These are phyloP conservation scores for Lumnitzera littorea DNA, from an alignment of 345 rosid genomes.

Conservation along the genomic window DNA sequence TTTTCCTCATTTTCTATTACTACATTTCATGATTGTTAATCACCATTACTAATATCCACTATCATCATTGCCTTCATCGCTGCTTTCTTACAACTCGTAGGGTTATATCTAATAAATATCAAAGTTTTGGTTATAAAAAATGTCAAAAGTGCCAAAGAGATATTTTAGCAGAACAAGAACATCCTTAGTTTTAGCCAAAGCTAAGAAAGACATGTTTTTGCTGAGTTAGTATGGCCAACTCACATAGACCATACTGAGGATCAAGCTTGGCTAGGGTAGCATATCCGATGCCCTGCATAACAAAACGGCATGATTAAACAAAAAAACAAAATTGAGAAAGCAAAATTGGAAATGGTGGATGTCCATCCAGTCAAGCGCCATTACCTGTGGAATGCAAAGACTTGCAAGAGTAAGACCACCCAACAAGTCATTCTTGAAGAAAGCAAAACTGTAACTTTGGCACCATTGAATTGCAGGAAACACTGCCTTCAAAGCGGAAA, in stretches of 20 bases:
- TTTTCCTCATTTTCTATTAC: too few relatives aligned
- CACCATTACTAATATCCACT: too few relatives aligned
- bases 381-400: constrained; percentile 94
- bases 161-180: too few relatives aligned
- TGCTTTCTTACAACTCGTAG: too few relatives aligned
- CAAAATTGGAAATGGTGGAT: too few relatives aligned
- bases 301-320: neutral
- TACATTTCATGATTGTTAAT: too few relatives aligned
- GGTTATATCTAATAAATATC: too few relatives aligned
- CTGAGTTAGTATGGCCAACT: constrained; percentile 15
- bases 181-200: too few relatives aligned
- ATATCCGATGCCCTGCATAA: constrained; percentile 76
- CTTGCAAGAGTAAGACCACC: constrained; percentile 95
- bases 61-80: too few relatives aligned
- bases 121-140: too few relatives aligned
- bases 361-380: neutral
- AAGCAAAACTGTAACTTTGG: constrained; percentile 35
- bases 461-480: constrained; percentile 79
- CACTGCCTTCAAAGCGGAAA: constrained; percentile 25
- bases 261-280: constrained; percentile 91
- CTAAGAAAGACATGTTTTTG: neutral
- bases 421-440: constrained; percentile 71
- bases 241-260: constrained; percentile 92
- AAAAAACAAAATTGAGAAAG: too few relatives aligned
- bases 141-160: too few relatives aligned